These are phyloP conservation scores for Ustilago sp. DNA, from an alignment of 1,284 basidiomycete species.

Conservation along the genomic window DNA sequence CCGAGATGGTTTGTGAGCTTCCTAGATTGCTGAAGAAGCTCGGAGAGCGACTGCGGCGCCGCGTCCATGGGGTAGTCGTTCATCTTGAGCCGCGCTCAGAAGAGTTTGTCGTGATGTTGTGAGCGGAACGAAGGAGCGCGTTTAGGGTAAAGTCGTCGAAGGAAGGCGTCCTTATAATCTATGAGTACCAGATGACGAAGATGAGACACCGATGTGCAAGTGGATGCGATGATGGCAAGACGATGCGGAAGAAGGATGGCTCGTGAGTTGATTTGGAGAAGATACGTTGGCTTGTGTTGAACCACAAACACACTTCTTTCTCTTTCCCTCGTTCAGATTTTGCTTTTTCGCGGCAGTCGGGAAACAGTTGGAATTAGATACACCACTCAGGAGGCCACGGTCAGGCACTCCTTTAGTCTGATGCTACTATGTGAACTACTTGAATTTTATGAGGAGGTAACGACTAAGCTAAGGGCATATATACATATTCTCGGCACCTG, in stretches of 20 bases:
- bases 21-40: slow-evolving; percentile 65
- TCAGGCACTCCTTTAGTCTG: no score
- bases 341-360: slow-evolving; percentile 24
- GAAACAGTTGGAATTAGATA: no score
- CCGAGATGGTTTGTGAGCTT: slow-evolving; percentile 66
- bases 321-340: background rate
- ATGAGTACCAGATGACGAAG: background rate
- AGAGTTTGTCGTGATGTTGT: background rate
- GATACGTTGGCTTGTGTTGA: slow-evolving; percentile 1
- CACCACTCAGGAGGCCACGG: no score
- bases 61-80: slow-evolving; percentile 58
- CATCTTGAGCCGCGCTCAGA: slow-evolving; percentile 18
- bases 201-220: no score
- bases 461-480: no score
- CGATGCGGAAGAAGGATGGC: slow-evolving; percentile 9
- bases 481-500: no score
- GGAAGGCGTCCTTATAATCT: no score
- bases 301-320: slow-evolving; percentile 11
- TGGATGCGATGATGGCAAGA: slow-evolving; percentile 8
- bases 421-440: no score
- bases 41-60: slow-evolving; percentile 60
- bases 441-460: no score
- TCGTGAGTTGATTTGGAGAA: slow-evolving; percentile 1
- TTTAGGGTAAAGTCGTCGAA: background rate
- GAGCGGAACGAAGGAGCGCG: background rate